Conservation (phyloP, 1,284 basidiomycete genomes). For the Wallemia hederae region DNA sequence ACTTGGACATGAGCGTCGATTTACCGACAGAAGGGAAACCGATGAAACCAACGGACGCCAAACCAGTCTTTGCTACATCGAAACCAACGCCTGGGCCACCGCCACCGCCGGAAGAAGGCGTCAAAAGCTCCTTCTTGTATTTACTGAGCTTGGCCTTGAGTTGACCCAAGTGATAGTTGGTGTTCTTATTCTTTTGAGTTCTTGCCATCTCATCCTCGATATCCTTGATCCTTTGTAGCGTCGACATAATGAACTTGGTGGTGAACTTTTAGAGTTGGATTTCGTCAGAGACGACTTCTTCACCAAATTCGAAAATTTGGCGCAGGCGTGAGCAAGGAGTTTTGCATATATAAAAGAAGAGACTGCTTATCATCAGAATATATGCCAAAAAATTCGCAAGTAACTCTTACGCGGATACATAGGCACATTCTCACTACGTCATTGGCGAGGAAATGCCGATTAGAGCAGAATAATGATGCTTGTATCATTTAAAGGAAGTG, state of each 20-base stretch:
- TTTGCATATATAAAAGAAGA: too few species aligned
- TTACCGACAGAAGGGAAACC: conserved; percentile 67
- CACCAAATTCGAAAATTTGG: too few species aligned
- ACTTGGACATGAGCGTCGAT: conserved; percentile 90
- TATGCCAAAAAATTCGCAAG: too few species aligned
- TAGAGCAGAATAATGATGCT: too few species aligned
- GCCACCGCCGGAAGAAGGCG: conserved; percentile 41
- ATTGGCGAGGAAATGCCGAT: too few species aligned
- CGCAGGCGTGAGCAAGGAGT: too few species aligned
- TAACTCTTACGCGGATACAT: too few species aligned
- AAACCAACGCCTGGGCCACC: conserved; percentile 67
- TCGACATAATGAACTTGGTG: conserved; percentile 28
- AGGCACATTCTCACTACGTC: too few species aligned
- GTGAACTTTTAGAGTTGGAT: background rate
- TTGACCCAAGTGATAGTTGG: conserved; percentile 70
- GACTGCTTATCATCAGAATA: too few species aligned
- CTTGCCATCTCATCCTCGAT: conserved; percentile 81
- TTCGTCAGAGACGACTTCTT: too few species aligned
- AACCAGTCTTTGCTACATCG: conserved; percentile 89
- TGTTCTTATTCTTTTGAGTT: conserved; percentile 18
- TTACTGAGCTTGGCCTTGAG: conserved; percentile 93
- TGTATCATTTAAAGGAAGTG: too few species aligned
- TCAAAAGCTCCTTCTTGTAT: conserved; percentile 73
- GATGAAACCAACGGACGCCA: conserved; percentile 82
- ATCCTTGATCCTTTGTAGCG: conserved; percentile 78